Evolutionary conservation across 805 yeast genomes (phyloP).

Genomic region (Hermanozyma aechmeae): DNA sequence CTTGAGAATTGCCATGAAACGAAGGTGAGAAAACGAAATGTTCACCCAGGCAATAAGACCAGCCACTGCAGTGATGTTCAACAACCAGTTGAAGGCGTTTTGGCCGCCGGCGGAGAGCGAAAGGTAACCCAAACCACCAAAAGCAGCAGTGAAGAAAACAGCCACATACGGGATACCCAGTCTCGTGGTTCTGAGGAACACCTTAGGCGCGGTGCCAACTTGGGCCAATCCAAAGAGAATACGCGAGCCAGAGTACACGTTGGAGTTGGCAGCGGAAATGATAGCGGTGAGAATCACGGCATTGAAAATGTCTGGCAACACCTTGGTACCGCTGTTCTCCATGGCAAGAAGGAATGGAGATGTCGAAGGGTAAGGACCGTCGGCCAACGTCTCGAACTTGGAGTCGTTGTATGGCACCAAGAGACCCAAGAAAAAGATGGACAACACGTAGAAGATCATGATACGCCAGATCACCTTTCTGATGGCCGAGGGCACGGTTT

Average conservation of each 20-base stretch:
- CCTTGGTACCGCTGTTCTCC: conserved; percentile 54
- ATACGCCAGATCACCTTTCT: conserved; percentile 62
- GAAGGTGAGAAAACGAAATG: conserved; percentile 53
- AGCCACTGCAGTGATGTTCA: conserved; percentile 69
- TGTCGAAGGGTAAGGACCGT: conserved; percentile 31
- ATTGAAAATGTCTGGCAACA: conserved; percentile 62
- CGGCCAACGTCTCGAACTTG: conserved; percentile 25
- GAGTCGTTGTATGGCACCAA: conserved; percentile 64
- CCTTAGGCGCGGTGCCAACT: conserved; percentile 46
- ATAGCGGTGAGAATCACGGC: conserved; percentile 60
- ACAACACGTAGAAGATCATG: conserved; percentile 52
- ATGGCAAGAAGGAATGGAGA: conserved; percentile 74
- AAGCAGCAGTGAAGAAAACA: conserved; percentile 46
- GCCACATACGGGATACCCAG: conserved; percentile 45
- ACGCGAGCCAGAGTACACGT: conserved; percentile 65
- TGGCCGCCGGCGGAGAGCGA: conserved; percentile 42
- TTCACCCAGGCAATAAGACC: conserved; percentile 69
- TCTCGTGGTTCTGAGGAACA: conserved; percentile 39
- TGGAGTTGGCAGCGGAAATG: conserved; percentile 74
- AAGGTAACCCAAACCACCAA: conserved; percentile 60
- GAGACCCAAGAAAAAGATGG: conserved; percentile 61
- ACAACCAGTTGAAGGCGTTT: conserved; percentile 61
- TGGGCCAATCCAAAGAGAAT: conserved; percentile 57
- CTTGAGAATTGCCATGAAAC: conserved; percentile 61
- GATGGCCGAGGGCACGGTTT: conserved; percentile 63